phyloP scores from a whole-genome alignment of 345 rosid genomes.

The Linum trigynum region DNA sequence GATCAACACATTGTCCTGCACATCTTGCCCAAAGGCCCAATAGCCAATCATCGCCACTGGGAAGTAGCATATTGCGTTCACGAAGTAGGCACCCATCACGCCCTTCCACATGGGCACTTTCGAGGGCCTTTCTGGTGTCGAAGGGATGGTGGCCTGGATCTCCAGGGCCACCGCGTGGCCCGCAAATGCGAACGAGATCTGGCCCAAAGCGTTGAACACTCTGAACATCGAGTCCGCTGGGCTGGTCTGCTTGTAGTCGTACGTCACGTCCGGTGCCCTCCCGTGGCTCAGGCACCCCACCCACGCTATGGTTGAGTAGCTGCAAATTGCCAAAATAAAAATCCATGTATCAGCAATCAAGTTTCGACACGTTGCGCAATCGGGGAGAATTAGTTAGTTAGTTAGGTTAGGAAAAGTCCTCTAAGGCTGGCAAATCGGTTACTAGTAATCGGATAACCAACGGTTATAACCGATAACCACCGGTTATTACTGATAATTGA shows the following conservation, averaged over 20 bases:
- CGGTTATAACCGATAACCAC: too few species aligned
- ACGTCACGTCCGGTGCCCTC: constrained; percentile 38
- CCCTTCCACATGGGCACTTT: constrained; percentile 84
- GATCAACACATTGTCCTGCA: constrained; percentile 65
- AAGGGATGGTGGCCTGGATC: constrained; percentile 88
- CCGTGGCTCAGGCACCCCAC: constrained; percentile 37
- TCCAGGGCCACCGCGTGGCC: constrained; percentile 80
- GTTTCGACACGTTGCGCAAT: neutral
- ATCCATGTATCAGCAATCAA: too few species aligned
- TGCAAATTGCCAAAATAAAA: constrained; percentile 11
- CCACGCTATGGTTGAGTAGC: constrained; percentile 79
- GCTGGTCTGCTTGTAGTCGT: constrained; percentile 36
- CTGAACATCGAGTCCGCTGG: constrained; percentile 29
- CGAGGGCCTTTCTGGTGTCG: constrained; percentile 74
- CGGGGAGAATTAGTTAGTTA: neutral
- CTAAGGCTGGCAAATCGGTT: too few species aligned
- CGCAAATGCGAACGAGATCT: constrained; percentile 73
- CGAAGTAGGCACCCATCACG: constrained; percentile 51
- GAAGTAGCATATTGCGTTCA: constrained; percentile 70
- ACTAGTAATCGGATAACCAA: too few species aligned
- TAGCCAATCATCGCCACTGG: constrained; percentile 69
- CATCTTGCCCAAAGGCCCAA: constrained; percentile 42
- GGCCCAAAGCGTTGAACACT: constrained; percentile 71
- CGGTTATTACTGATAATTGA: too few species aligned
- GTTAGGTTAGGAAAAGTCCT: neutral